Conservation (phyloP, 1,284 basidiomycete species). For the Trametes versicolor region DNA sequence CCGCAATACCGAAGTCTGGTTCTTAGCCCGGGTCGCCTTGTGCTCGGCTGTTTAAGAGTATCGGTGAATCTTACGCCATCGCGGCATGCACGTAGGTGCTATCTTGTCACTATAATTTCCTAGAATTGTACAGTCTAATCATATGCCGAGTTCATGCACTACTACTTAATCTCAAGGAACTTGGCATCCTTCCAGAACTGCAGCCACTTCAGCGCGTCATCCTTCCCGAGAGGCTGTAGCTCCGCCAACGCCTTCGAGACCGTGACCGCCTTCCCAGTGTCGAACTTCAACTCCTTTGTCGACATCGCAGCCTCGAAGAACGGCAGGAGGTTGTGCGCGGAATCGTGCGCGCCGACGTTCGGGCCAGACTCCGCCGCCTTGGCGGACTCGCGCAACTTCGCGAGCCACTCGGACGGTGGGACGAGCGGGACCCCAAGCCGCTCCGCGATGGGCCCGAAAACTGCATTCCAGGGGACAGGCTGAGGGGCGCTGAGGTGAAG, state of each 20-base stretch:
- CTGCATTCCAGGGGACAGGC: slow-evolving; percentile 39
- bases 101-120: too few species aligned
- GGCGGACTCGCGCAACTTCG: slow-evolving; percentile 24
- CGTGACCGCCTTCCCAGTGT: slow-evolving; percentile 17
- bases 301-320: slow-evolving; percentile 31
- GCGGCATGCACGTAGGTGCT: too few species aligned
- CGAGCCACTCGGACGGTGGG: slow-evolving; percentile 40
- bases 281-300: slow-evolving; percentile 12
- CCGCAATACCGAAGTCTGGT: too few species aligned
- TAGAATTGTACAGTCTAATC: not conserved
- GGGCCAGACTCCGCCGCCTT: slow-evolving; percentile 17
- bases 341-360: slow-evolving; percentile 25
- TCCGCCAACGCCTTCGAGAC: slow-evolving; percentile 16
- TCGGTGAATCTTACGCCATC: too few species aligned
- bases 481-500: slow-evolving; percentile 38
- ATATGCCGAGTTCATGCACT: not conserved
- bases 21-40: too few species aligned
- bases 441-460: slow-evolving; percentile 34
- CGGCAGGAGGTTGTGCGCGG: slow-evolving; percentile 30
- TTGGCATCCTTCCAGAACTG: slow-evolving; percentile 9
- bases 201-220: slow-evolving; percentile 24
- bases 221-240: slow-evolving; percentile 9
- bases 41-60: too few species aligned
- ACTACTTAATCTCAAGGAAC: slow-evolving; percentile 13
- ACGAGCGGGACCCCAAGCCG: slow-evolving; percentile 36